These are phyloP conservation scores for Daldinia vernicosa DNA, from an alignment of 495 filamentous ascomycete species.

Conservation along the genomic window DNA sequence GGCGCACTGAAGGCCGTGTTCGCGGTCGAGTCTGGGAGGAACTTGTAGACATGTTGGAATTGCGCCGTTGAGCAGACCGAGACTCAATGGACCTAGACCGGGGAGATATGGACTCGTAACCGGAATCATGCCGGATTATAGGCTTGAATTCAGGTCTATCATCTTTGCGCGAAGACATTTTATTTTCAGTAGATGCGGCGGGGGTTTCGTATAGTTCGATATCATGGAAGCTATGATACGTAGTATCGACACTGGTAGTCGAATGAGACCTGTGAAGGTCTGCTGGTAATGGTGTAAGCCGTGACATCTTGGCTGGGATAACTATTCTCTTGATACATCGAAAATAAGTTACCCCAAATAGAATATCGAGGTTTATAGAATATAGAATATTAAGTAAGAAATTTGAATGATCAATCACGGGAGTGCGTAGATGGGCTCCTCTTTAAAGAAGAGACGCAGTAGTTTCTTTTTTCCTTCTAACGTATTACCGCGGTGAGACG, in stretches of 20 bases:
- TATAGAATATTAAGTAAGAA: background rate
- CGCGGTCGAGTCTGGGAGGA: slow-evolving; percentile 44
- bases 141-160: slow-evolving; percentile 41
- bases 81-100: slow-evolving; percentile 37
- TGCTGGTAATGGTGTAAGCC: slow-evolving; percentile 38
- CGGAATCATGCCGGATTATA: slow-evolving; percentile 60
- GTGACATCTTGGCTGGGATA: slow-evolving; percentile 45
- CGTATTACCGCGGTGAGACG: slow-evolving; percentile 29
- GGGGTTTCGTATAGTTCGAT: slow-evolving; percentile 50
- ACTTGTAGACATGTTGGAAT: slow-evolving; percentile 40
- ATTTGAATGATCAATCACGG: background rate
- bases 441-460: slow-evolving; percentile 1
- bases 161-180: slow-evolving; percentile 24
- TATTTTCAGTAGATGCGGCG: slow-evolving; percentile 12
- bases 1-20: slow-evolving; percentile 47
- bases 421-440: slow-evolving; percentile 1
- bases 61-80: slow-evolving; percentile 38
- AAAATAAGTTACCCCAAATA: background rate
- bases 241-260: slow-evolving; percentile 51
- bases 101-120: slow-evolving; percentile 56
- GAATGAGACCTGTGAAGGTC: slow-evolving; percentile 51
- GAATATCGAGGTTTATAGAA: background rate
- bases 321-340: slow-evolving; percentile 25
- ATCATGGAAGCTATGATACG: slow-evolving; percentile 60
- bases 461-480: slow-evolving; percentile 4